Evolutionary conservation across 73 alveolate genomes (phyloP).

Genomic region (Paramecium sexaurelia): DNA sequence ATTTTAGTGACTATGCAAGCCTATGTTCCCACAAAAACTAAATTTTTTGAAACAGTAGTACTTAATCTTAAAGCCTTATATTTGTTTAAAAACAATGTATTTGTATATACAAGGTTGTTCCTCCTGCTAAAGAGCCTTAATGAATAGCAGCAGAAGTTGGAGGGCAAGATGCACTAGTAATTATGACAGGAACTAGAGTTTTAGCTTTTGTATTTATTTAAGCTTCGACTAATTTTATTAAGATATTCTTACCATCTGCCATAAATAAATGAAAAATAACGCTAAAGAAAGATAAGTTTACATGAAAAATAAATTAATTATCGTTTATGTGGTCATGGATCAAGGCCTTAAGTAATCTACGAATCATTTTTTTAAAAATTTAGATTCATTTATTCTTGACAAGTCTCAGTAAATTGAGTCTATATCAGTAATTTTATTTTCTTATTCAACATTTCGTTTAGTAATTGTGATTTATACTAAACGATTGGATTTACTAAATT

Average conservation of each 20-base stretch:
- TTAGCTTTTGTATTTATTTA: neutral
- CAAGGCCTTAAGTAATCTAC: neutral
- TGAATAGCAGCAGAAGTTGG: neutral
- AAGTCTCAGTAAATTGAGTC: neutral
- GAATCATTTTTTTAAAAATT: neutral
- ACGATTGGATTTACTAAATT: neutral
- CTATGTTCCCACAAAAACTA: conserved; percentile 28
- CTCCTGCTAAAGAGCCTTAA: conserved; percentile 19
- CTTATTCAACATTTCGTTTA: neutral
- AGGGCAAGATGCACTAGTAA: conserved; percentile 26
- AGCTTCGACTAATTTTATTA: neutral
- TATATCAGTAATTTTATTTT: neutral
- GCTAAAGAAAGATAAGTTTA: conserved; percentile 11
- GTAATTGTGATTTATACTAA: neutral
- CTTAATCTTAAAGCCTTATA: conserved; percentile 15
- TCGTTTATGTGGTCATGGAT: neutral
- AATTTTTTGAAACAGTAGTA: neutral
- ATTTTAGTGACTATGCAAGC: conserved; percentile 2
- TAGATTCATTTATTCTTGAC: conserved; percentile 25
- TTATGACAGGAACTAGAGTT: neutral
- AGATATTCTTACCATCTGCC: neutral
- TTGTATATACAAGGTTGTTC: conserved; percentile 5
- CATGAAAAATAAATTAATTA: neutral
- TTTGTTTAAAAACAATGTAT: neutral
- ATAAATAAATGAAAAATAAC: neutral